Evolutionary conservation across 208 protist species (phyloP), one percentile per base, ranked within the genome.

Genomic region (Porcisia deanei): DNA sequence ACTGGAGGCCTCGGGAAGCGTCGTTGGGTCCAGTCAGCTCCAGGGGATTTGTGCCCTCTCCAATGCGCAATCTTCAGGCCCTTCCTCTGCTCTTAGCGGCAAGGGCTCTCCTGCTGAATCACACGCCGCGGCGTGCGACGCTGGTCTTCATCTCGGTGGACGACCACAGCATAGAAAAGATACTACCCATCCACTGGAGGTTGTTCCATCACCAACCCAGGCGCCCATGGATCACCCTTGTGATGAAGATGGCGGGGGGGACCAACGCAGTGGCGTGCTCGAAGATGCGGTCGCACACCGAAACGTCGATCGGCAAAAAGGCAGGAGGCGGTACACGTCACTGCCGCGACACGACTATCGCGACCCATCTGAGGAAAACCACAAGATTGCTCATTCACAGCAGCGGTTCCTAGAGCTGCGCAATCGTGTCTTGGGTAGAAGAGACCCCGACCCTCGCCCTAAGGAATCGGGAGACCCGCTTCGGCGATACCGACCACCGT

Each of bases 331-430:
- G 14, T n/a, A 7, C 5, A 7, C 22, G 25, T 55, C 71, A 22
- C 57, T 49, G 22, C 71, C 37, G 6, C 71, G 71, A 5, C 77
- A 81, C 66, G 58, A n/a, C 7, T 53, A 52, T 43, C 30, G 47
- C 47, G 7, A 22, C 14, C 25, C 20, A 37, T 16, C 54, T 14
- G 9, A 5, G 0, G 9, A 45, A 22, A 34, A 60, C 22, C 1
- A 39, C 3, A 20, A 34, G 34, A 37, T 39, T 47, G 69, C 69
- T 12, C 53, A 60, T 5, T 67, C 43, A 25, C 43, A 75, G 73
- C 73, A 72, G 53, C 71, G 73, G 2, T 82, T 82, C 54, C 59
- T 82, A 45, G 78, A 82, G 47, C 57, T 82, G 57, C 78, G 78
- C 37, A 66, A 78, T 49, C 78, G 78, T 22, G 78, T 82, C 18